Percentiles rank a stretch among this genome's conserved stretches.
phyloP scores from a whole-genome alignment of 257 asterid species.

The Linaria vulgaris region DNA sequence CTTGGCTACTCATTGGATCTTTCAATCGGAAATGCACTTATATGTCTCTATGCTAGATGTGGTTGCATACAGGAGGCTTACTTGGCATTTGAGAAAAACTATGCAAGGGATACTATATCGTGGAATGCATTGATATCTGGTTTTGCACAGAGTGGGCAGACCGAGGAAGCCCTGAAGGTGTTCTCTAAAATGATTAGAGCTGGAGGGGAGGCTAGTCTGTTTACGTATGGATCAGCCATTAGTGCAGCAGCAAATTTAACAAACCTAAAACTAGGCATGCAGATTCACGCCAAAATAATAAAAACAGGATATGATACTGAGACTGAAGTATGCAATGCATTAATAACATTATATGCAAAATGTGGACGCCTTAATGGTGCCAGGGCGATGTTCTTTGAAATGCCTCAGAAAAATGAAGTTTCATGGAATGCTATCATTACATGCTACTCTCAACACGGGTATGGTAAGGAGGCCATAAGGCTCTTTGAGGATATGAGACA shows the following conservation, averaged over 20 bases:
- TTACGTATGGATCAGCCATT: conserved; percentile 79
- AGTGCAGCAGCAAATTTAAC: conserved; percentile 84
- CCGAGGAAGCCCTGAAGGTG: conserved; percentile 67
- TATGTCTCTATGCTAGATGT: conserved; percentile 81
- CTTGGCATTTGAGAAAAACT: conserved; percentile 53
- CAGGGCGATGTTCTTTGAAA: conserved; percentile 53
- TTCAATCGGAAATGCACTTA: conserved; percentile 76
- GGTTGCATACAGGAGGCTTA: conserved; percentile 60
- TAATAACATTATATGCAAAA: conserved; percentile 78
- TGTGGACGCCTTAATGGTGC: conserved; percentile 73
- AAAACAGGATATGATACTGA: conserved; percentile 59
- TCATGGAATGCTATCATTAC: conserved; percentile 95
- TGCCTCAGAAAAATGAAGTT: conserved; percentile 64
- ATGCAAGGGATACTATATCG: conserved; percentile 51
- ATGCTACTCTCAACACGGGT: conserved; percentile 87
- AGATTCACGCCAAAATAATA: conserved; percentile 59
- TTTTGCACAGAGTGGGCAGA: conserved; percentile 74
- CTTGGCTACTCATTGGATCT: conserved; percentile 63
- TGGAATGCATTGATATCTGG: conserved; percentile 92
- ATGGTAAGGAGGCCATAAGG: conserved; percentile 64
- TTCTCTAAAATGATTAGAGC: conserved; percentile 63
- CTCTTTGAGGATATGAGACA: conserved; percentile 68
- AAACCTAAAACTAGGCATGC: conserved; percentile 60
- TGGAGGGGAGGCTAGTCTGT: conserved; percentile 65
- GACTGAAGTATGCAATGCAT: conserved; percentile 74